A percentile compares a stretch with the other conserved stretches of the same genome.
Conservation (phyloP, 495 filamentous ascomycete species). For the Aspergillus biplanus region DNA sequence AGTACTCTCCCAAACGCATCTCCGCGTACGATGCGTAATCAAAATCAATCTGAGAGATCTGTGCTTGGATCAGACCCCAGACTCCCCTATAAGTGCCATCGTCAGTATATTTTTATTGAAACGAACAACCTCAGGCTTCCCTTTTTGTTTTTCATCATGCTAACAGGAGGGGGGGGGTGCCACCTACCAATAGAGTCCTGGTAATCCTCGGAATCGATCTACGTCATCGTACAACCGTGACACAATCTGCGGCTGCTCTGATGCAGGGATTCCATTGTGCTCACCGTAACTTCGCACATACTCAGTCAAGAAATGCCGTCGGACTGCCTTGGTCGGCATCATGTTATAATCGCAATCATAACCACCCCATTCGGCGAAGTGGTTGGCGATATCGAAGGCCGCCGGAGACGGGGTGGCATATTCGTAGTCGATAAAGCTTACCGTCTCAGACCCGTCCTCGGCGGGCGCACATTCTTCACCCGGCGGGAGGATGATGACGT, state of each 20-base stretch:
- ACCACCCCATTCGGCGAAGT: conserved; percentile 98
- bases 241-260: conserved; percentile 63
- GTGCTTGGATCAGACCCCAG: conserved; percentile 95
- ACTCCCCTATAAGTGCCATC: conserved; percentile 67
- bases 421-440: conserved; percentile 98
- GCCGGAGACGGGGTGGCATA: conserved; percentile 92
- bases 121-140: neutral
- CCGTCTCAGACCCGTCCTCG: conserved; percentile 47
- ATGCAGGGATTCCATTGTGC: conserved; percentile 39
- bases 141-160: neutral
- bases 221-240: conserved; percentile 74
- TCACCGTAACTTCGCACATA: conserved; percentile 66
- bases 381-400: conserved; percentile 99
- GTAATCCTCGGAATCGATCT: conserved; percentile 84
- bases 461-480: conserved; percentile 30
- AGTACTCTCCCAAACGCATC: conserved; percentile 87
- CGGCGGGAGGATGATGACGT: conserved; percentile 82
- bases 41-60: conserved; percentile 95
- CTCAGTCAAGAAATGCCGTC: conserved; percentile 78
- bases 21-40: conserved; percentile 95
- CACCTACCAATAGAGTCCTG: conserved; percentile 76
- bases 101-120: conserved; percentile 8
- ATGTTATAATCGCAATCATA: conserved; percentile 90
- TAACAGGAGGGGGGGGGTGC: neutral
- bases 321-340: conserved; percentile 77